These are phyloP conservation scores for Papiliotrema nemorosa DNA, from an alignment of 1,284 basidiomycete genomes.

Conservation along the genomic window DNA sequence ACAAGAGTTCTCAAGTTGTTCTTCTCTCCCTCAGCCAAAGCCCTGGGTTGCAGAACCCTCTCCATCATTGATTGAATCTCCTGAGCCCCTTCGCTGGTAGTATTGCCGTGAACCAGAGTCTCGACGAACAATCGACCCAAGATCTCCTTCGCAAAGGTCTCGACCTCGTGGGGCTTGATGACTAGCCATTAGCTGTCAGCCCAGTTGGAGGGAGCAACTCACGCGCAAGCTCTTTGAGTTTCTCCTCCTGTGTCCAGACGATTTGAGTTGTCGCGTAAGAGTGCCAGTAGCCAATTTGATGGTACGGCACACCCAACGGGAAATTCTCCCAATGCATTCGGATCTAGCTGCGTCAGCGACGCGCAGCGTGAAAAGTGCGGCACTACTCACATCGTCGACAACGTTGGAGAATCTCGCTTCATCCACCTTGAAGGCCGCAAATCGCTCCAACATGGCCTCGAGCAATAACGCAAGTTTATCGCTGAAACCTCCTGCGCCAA, in stretches of 20 bases:
- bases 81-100: conserved; percentile 75
- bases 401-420: conserved; percentile 73
- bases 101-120: conserved; percentile 80
- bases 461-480: conserved; percentile 84
- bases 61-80: conserved; percentile 70
- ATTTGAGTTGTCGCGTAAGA: conserved; percentile 67
- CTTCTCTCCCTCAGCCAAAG: conserved; percentile 59
- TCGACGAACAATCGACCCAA: conserved; percentile 69
- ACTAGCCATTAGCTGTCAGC: conserved; percentile 48
- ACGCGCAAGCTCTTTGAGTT: conserved; percentile 73
- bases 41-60: conserved; percentile 59
- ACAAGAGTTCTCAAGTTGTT: conserved; percentile 61
- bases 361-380: neutral
- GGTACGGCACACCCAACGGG: conserved; percentile 77
- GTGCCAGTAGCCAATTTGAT: conserved; percentile 73
- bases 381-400: conserved; percentile 68
- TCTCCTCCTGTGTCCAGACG: conserved; percentile 78
- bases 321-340: conserved; percentile 69
- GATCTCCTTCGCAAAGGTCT: conserved; percentile 62
- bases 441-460: conserved; percentile 68
- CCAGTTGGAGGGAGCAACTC: conserved; percentile 35
- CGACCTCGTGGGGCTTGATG: conserved; percentile 68
- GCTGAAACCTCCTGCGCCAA: conserved; percentile 83
- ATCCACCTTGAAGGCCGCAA: conserved; percentile 66
- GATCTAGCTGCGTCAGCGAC: conserved; percentile 6